Evolutionary conservation across 2,329 filamentous ascomycete genomes (phyloP).

Genomic region (Cordyceps fumosorosea): DNA sequence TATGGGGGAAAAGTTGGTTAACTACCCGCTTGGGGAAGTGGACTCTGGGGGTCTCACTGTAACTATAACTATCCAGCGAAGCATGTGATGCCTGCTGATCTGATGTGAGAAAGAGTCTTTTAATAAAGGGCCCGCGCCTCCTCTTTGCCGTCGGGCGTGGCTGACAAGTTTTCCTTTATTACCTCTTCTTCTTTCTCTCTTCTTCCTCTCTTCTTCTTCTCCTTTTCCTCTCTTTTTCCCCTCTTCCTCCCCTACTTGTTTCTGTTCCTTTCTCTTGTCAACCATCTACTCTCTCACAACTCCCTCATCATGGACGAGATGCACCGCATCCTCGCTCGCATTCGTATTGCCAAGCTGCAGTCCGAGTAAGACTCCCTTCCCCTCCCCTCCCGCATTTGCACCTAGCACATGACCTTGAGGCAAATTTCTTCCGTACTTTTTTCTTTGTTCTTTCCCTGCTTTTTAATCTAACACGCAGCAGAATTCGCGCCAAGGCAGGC

Average conservation of each 20-base stretch:
- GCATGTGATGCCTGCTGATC: background rate
- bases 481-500: slow-evolving; percentile 10
- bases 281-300: background rate
- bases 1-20: too few relatives aligned
- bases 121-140: background rate
- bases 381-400: background rate
- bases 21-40: background rate
- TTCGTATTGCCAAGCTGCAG: slow-evolving; percentile 43
- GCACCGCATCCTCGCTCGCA: slow-evolving; percentile 35
- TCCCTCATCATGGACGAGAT: slow-evolving; percentile 33
- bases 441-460: background rate
- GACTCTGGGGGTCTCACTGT: background rate
- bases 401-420: background rate
- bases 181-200: background rate
- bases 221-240: background rate
- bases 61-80: background rate
- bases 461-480: background rate
- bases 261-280: background rate
- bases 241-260: background rate
- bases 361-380: slow-evolving; percentile 34
- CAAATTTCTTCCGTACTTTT: background rate
- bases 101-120: background rate
- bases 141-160: background rate
- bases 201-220: background rate
- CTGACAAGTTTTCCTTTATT: background rate